A percentile compares a stretch with the other conserved stretches of the same genome.
These are phyloP conservation scores for Pittosporum tobira DNA, from an alignment of 129 eudicot genomes.

Conservation along the genomic window DNA sequence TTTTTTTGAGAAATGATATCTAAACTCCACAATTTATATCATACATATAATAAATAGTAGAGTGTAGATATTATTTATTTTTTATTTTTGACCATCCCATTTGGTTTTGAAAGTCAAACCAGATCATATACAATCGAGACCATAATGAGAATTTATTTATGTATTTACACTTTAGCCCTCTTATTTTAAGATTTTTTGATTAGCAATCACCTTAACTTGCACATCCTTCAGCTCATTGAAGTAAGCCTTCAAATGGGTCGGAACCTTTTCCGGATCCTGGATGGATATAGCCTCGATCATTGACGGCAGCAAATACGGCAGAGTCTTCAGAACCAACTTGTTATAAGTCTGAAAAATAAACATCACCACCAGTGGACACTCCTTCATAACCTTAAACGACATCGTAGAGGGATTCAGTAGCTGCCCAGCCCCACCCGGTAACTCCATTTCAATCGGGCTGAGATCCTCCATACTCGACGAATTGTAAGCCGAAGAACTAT, in stretches of 20 bases:
- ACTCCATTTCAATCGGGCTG: conserved; percentile 45
- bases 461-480: conserved; percentile 62
- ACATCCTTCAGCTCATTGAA: conserved; percentile 83
- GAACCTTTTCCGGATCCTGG: conserved; percentile 83
- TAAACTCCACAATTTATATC: no score
- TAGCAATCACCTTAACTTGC: conserved; percentile 66
- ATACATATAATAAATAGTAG: no score
- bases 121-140: no score
- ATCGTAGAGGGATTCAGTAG: conserved; percentile 73
- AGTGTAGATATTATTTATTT: no score
- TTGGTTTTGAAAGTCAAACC: no score
- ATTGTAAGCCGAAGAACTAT: no score
- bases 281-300: conserved; percentile 90
- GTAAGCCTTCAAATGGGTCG: conserved; percentile 67
- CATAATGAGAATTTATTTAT: no score
- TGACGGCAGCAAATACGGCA: conserved; percentile 71
- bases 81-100: no score
- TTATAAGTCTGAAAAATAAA: conserved; percentile 75
- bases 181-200: no score
- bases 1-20: no score
- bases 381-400: conserved; percentile 80
- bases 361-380: conserved; percentile 93
- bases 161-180: background rate
- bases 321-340: conserved; percentile 73
- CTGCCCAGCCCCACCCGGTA: conserved; percentile 57